Base-by-base conservation (phyloP, 202 grass and related monocot genomes). In the Carex sylvatica region DNA sequence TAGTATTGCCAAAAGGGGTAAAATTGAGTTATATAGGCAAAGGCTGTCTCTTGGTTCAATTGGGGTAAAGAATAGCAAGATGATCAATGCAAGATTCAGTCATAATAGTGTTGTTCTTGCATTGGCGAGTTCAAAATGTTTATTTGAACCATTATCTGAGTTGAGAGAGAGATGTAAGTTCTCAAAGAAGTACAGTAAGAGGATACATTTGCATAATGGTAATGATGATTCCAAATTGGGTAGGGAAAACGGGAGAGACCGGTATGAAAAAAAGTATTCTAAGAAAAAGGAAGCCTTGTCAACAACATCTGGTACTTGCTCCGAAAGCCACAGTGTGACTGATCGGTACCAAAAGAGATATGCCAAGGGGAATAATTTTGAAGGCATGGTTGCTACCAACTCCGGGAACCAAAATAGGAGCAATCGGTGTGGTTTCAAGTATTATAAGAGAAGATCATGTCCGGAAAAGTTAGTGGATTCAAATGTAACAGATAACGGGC, bases 31-130 rank as follows among this genome's bases (percentile, higher is more conserved):
- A 19, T 69, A n/a, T 63, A 62, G 47, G 65, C 33, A 74, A 58
- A 63, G 3, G 44, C 24, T 65, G 60, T 58, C 63, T 73, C 73
- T 52, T 46, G 52, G 36, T 65, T 63, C 58, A 62, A 23, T 8
- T 65, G 62, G 49, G 52, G n/a, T 38, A 5, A 66, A 61, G 24
- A 82, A 68, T 38, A 68, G 16, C 30, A 82, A 22, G 61, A 53
- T 49, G 16, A 51, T 36, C 12, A 51, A 82, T 35, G 42, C 40
- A 30, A 52, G 47, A 51, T 68, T 33, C 23, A 69, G n/a, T 44
- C 61, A 42, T 4, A 35, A 82, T 74, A 84, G 69, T 9, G 78
- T 88, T 24, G 90, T 95, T 86, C 93, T 95, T 85, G 90, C 93
- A 2, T 65, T 92, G 16, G 93, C 88, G 56, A 79, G 76, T 80